Evolutionary conservation across 495 filamentous ascomycete genomes (phyloP), one percentile per base, ranked within the genome.

Genomic region (Penicillium goetzii): DNA sequence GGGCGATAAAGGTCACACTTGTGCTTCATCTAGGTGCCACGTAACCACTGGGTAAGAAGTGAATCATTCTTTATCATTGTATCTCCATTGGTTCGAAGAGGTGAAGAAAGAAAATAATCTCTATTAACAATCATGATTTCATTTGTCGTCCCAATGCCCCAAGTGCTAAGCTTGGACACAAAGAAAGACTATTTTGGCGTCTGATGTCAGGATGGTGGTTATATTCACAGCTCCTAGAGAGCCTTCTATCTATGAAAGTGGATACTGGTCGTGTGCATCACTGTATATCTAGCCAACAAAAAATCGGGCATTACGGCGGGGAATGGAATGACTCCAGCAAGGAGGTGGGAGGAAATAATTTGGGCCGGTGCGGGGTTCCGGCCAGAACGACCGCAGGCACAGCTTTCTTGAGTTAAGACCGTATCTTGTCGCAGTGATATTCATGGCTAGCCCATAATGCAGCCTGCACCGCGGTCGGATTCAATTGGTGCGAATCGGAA

Each of bases 351-450:
- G 47, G 25, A 30, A 51, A 51, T 28, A 51, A n/a, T 51, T 51
- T 51, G 25, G 47, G 25, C 14, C 47, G 47, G 47, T 51, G 47
- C 47, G 47, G 47, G 47, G 47, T 51, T 30, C 47, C 47, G 47
- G 30, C 25, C 11, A 25, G 23, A 50, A 28, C 4, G 23, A 14
- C 25, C n/a, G 17, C 14, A 17, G 26, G 10, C 47, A 51, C 25
- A 17, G 47, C 26, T 21, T 4, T 11, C 43, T 23, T 23, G 4
- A 21, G 1, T 47, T 12, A 47, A 23, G 43, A 47, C 43, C 21
- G 23, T 21, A 23, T 28, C 47, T 51, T 30, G 47, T 51, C 47
- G 25, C 25, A 30, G 17, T 23, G 23, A 6, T 12, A 23, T 17
- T 23, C 30, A 55, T 33, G 19, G 52, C 19, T 30, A 8, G 19